Base-by-base conservation (phyloP, 2,329 filamentous ascomycete genomes). In the Immersiporthe knoxdaviesiana region DNA sequence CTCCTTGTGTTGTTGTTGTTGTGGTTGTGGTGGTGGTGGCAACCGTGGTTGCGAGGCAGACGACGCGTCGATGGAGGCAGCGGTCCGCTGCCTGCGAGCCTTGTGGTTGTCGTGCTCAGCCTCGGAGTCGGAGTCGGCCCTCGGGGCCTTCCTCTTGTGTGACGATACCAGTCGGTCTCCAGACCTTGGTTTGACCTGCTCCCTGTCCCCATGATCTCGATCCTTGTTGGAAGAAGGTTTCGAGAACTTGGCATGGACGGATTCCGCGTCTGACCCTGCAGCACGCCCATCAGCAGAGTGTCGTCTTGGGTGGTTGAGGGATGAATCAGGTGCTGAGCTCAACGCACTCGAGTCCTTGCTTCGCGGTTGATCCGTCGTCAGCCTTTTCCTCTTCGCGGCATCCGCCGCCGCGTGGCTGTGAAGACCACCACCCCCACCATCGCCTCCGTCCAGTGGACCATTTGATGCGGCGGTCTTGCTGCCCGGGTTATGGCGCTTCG, bases 251-350 rank as follows among this genome's bases (percentile, higher is more conserved):
- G 80, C 79, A 62, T 81, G 82, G 24, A 81, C 79, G 27, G 81
- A 80, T 68, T 89, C 88, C 30, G 86, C 87, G 72, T 89, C 88
- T 21, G 88, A 90, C 54, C 81, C 84, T 6, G 85, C 84, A 59
- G 85, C 84, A 59, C 77, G 78, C 12, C 76, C 77, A 72, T 79
- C 78, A 35, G 79, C 78, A 32, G 79, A 78, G 44, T 77, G 79
- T 67, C 79, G 82, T 50, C 81, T 81, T 70, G 76, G 79, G 67
- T 81, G 78, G 61, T 80, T 78, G 63, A 82, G 81, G 61, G 87
- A 86, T 32, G 87, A 90, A 21, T 84, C 82, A 54, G 87, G 87
- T 61, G 85, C 85, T 68, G 87, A 89, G 78, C 85, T 89, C 73
- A 87, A 79, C 39, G 85, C 86, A 75, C 84, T 88, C 2, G 86